phyloP scores from a whole-genome alignment of 2,329 filamentous ascomycete species.

The Colletotrichum tropicicola region DNA sequence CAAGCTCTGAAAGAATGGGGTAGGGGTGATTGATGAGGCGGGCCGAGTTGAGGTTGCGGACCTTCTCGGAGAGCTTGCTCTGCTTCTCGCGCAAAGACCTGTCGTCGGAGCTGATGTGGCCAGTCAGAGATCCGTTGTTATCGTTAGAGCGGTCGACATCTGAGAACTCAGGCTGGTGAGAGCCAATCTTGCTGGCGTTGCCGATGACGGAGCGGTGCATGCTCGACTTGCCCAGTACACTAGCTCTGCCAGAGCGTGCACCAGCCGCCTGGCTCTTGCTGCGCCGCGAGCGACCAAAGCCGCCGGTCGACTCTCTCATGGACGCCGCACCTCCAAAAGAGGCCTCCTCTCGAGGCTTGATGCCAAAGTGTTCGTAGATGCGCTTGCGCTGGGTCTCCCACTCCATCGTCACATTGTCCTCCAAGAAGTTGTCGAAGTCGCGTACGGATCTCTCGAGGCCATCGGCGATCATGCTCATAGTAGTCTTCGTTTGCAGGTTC shows the following conservation, averaged over 20 bases:
- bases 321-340: slow-evolving; percentile 43
- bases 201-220: slow-evolving; percentile 90
- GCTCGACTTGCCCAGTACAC: slow-evolving; percentile 65
- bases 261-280: slow-evolving; percentile 60
- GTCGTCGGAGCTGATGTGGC: slow-evolving; percentile 70
- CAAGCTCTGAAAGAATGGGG: slow-evolving; percentile 80
- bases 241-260: slow-evolving; percentile 63
- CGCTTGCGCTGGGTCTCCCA: slow-evolving; percentile 94
- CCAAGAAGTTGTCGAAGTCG: slow-evolving; percentile 93
- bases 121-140: slow-evolving; percentile 53
- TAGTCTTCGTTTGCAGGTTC: slow-evolving; percentile 89
- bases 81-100: slow-evolving; percentile 87
- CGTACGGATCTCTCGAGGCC: slow-evolving; percentile 88
- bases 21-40: slow-evolving; percentile 74
- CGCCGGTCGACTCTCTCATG: slow-evolving; percentile 59
- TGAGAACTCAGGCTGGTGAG: slow-evolving; percentile 68
- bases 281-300: slow-evolving; percentile 68
- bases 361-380: slow-evolving; percentile 96
- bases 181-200: slow-evolving; percentile 73
- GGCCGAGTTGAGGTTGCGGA: slow-evolving; percentile 80
- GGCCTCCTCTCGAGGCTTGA: slow-evolving; percentile 68
- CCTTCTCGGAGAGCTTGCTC: slow-evolving; percentile 79
- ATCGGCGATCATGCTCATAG: slow-evolving; percentile 89
- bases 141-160: slow-evolving; percentile 71
- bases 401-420: slow-evolving; percentile 93